These are phyloP conservation scores for Neocallimastix lanati DNA, from an alignment of 192 early-diverging fungal genomes.

Conservation along the genomic window DNA sequence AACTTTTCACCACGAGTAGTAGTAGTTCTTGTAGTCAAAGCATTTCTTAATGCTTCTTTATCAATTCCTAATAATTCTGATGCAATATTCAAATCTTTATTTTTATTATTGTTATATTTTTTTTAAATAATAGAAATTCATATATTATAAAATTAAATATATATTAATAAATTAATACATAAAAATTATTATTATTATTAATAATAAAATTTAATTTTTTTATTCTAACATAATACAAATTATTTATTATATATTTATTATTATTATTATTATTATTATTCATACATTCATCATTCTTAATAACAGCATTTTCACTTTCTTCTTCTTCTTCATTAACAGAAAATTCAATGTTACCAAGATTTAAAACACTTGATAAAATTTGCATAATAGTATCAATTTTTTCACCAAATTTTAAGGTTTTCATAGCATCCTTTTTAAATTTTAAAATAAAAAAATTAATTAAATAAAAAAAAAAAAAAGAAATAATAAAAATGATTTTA, in stretches of 20 bases:
- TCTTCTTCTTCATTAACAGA: conserved; percentile 7
- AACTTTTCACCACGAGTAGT: not conserved
- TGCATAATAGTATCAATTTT: conserved; percentile 64
- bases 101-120: too few species aligned
- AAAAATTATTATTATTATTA: too few species aligned
- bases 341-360: conserved; percentile 90
- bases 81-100: conserved; percentile 53
- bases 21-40: conserved; percentile 64
- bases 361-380: conserved; percentile 83
- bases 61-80: conserved; percentile 69
- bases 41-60: conserved; percentile 44
- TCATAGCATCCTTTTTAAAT: conserved; percentile 44
- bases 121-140: too few species aligned
- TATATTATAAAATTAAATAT: too few species aligned
- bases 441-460: conserved; percentile 67
- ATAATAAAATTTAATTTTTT: too few species aligned
- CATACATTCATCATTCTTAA: not conserved
- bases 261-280: not conserved
- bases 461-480: not conserved
- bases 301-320: not conserved
- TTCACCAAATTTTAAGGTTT: conserved; percentile 19
- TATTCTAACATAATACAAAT: too few species aligned
- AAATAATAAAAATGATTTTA: too few species aligned
- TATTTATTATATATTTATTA: too few species aligned
- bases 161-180: too few species aligned